Percentiles rank a stretch among this genome's conserved stretches.
phyloP scores from a whole-genome alignment of 441 rosid genomes.

The Theobroma grandiflorum region DNA sequence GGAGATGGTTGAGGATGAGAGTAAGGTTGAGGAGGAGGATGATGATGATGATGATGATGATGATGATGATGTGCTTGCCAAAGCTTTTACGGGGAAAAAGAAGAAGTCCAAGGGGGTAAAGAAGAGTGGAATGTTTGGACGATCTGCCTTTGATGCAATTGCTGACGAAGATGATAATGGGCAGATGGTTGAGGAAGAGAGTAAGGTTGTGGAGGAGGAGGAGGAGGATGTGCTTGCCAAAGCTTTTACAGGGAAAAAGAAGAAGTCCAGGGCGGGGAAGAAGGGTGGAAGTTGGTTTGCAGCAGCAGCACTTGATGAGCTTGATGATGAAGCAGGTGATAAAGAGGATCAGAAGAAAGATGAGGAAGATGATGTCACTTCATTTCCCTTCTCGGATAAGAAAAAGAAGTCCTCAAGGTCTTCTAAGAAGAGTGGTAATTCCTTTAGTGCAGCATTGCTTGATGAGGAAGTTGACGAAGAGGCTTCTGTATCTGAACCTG shows the following conservation, averaged over 20 bases:
- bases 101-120: constrained; percentile 48
- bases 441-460: constrained; percentile 54
- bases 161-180: constrained; percentile 34
- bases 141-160: constrained; percentile 1
- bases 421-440: constrained; percentile 57
- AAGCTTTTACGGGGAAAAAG: constrained; percentile 20
- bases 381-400: constrained; percentile 69
- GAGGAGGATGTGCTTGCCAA: constrained; percentile 38
- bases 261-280: constrained; percentile 59
- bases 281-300: constrained; percentile 47
- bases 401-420: constrained; percentile 85
- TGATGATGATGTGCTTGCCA: background rate
- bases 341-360: constrained; percentile 23
- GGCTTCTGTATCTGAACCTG: constrained; percentile 43
- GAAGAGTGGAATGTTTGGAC: constrained; percentile 40
- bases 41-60: constrained; percentile 43
- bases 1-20: background rate
- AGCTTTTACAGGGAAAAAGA: constrained; percentile 64
- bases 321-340: constrained; percentile 42
- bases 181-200: constrained; percentile 16
- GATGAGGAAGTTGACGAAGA: constrained; percentile 61
- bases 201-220: constrained; percentile 23
- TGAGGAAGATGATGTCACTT: constrained; percentile 57
- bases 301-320: constrained; percentile 39
- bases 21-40: constrained; percentile 24